Percentiles rank a stretch among this genome's conserved stretches.
phyloP scores from a whole-genome alignment of 768 basidiomycete species.

The Ephemerocybe angulata region DNA sequence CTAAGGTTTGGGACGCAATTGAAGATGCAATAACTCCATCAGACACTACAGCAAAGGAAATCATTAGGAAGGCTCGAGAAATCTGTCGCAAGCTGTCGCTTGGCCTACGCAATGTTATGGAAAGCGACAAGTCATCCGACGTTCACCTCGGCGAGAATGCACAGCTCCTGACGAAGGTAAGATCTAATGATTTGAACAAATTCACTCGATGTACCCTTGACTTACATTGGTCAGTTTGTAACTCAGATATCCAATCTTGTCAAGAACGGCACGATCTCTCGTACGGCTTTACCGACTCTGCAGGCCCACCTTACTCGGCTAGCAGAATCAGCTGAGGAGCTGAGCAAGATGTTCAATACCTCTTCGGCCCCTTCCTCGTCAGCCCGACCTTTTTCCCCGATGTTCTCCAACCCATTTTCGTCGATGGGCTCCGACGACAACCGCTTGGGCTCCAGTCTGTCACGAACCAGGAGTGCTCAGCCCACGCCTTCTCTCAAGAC shows the following conservation, averaged over 20 bases:
- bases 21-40: slow-evolving; percentile 53
- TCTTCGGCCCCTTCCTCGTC: slow-evolving; percentile 64
- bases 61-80: slow-evolving; percentile 57
- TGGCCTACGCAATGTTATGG: slow-evolving; percentile 41
- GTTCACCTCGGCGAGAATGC: slow-evolving; percentile 58
- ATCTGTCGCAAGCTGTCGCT: slow-evolving; percentile 62
- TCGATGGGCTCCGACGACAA: slow-evolving; percentile 36
- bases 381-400: slow-evolving; percentile 61
- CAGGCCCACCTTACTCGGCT: slow-evolving; percentile 71
- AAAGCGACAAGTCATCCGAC: background rate
- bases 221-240: slow-evolving; percentile 53
- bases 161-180: slow-evolving; percentile 77
- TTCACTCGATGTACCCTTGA: background rate
- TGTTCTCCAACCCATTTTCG: slow-evolving; percentile 34
- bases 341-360: slow-evolving; percentile 81
- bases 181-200: slow-evolving; percentile 12
- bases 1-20: slow-evolving; percentile 78
- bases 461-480: slow-evolving; percentile 56
- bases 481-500: slow-evolving; percentile 40
- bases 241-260: slow-evolving; percentile 72
- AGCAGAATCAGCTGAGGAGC: slow-evolving; percentile 82
- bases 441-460: slow-evolving; percentile 50
- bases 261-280: slow-evolving; percentile 59
- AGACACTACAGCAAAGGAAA: slow-evolving; percentile 45
- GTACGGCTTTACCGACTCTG: slow-evolving; percentile 51